These are phyloP conservation scores for Myxozyma melibiosi DNA, from an alignment of 805 yeast species.

Conservation along the genomic window DNA sequence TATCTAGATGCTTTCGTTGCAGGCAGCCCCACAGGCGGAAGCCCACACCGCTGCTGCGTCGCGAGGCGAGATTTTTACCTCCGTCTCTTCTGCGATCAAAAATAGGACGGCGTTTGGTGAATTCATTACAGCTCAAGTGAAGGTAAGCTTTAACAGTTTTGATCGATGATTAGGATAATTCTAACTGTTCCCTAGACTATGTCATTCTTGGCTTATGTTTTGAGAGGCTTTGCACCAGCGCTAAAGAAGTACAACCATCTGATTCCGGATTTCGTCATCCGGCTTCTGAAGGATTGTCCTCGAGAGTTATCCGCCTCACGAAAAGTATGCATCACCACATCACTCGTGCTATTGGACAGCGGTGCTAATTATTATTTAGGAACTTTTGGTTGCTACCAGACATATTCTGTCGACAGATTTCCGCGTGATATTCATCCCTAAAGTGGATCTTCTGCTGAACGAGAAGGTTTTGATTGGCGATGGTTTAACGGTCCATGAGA, in stretches of 20 bases:
- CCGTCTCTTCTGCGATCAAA: slow-evolving; percentile 72
- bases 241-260: slow-evolving; percentile 57
- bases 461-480: slow-evolving; percentile 87
- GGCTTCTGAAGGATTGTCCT: slow-evolving; percentile 93
- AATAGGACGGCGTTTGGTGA: slow-evolving; percentile 84
- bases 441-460: slow-evolving; percentile 80
- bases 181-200: slow-evolving; percentile 55
- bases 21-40: slow-evolving; percentile 77
- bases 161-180: neutral
- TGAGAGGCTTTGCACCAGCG: slow-evolving; percentile 77
- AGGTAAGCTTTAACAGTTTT: slow-evolving; percentile 39
- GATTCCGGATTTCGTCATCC: slow-evolving; percentile 84
- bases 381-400: slow-evolving; percentile 87
- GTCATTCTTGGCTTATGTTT: slow-evolving; percentile 88
- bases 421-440: slow-evolving; percentile 77
- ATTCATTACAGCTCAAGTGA: slow-evolving; percentile 88
- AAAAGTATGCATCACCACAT: slow-evolving; percentile 45
- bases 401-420: slow-evolving; percentile 93
- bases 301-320: slow-evolving; percentile 88
- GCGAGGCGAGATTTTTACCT: slow-evolving; percentile 61
- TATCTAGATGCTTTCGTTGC: slow-evolving; percentile 57
- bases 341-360: neutral
- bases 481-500: slow-evolving; percentile 88
- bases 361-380: slow-evolving; percentile 41
- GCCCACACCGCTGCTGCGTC: slow-evolving; percentile 63